These are phyloP conservation scores for Porogramme epimiltina DNA, from an alignment of 1,284 basidiomycete species.

Conservation along the genomic window DNA sequence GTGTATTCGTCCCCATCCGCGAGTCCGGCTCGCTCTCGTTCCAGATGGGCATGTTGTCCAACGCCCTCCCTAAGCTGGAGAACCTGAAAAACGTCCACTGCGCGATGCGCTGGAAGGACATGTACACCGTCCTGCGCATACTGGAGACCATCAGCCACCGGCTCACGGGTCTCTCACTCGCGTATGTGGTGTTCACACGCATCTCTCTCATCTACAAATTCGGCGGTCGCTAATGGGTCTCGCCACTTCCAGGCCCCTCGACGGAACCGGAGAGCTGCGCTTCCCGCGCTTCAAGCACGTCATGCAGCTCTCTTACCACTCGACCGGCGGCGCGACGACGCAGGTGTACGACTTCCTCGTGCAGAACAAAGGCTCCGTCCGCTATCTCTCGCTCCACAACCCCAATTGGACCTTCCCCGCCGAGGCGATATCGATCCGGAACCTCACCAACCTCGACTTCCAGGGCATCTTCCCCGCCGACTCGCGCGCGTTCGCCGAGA, in stretches of 20 bases:
- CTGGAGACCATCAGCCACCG: slow-evolving; percentile 53
- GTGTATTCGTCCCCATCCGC: slow-evolving; percentile 54
- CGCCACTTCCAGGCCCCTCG: slow-evolving; percentile 42
- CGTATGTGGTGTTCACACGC: slow-evolving; percentile 36
- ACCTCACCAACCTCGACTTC: slow-evolving; percentile 66
- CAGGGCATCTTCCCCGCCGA: slow-evolving; percentile 54
- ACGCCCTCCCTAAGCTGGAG: slow-evolving; percentile 61
- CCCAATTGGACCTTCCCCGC: slow-evolving; percentile 58
- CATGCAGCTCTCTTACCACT: slow-evolving; percentile 55
- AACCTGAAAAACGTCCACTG: slow-evolving; percentile 63
- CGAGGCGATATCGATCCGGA: slow-evolving; percentile 54
- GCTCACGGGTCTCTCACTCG: slow-evolving; percentile 54
- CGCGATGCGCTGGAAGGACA: slow-evolving; percentile 55
- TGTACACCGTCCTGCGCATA: slow-evolving; percentile 51
- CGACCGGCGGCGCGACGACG: slow-evolving; percentile 39
- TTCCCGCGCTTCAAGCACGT: slow-evolving; percentile 60
- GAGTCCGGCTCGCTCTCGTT: slow-evolving; percentile 60
- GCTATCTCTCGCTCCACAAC: slow-evolving; percentile 56
- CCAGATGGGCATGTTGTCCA: slow-evolving; percentile 72
- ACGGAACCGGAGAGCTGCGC: slow-evolving; percentile 52
- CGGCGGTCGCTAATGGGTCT: background rate
- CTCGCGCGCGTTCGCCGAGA: slow-evolving; percentile 54
- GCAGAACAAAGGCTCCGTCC: slow-evolving; percentile 55
- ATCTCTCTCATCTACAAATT: slow-evolving; percentile 1
- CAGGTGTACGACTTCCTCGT: slow-evolving; percentile 49